Evolutionary conservation across 345 rosid genomes (phyloP), one percentile per base, ranked within the genome.

Genomic region (Rhizophora mangle): DNA sequence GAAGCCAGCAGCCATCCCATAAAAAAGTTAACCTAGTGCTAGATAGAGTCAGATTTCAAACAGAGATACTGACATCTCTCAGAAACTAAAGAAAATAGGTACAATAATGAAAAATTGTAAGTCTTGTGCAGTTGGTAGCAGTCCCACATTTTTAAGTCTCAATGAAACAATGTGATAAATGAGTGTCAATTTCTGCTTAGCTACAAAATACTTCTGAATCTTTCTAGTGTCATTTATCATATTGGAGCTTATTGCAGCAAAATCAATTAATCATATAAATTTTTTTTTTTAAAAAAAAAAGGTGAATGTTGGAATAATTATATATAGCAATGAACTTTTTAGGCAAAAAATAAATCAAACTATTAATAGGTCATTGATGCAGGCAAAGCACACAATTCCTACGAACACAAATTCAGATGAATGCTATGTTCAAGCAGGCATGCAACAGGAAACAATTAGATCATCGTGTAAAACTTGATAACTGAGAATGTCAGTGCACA

Each of bases 381-480:
- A 9, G 54, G 8, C 49, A 3, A 60, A 29, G 61, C 57, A 53
- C 8, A 29, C 19, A 64, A 68, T 15, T 65, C 27, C 59, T 47
- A 63, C 47, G 29, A 21, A 24, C 39, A 37, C 11, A 60, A 19
- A 37, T 24, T 52, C n/a, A 39, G 68, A 47, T 60, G 62, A 54
- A 61, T 51, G 49, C 22, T n/a, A 52, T 21, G 47, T 29, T 71
- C 47, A 62, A 21, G 22, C 27, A 49, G 13, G 20, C 37, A 60
- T 31, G 52, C 20, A 34, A 57, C 67, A 69, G 19, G 7, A 37
- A 63, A 43, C 69, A 62, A 47, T n/a, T 21, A 19, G 59, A 74
- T 63, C 32, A 60, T 60, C 8, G n/a, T 16, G n/a, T 8, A 16
- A 46, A 54, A 32, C 19, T 6, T 54, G 39, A 63, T 39, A 61